Evolutionary conservation across 192 early-diverging fungal genomes (phyloP).

Genomic region (Geosiphon pyriformis): DNA sequence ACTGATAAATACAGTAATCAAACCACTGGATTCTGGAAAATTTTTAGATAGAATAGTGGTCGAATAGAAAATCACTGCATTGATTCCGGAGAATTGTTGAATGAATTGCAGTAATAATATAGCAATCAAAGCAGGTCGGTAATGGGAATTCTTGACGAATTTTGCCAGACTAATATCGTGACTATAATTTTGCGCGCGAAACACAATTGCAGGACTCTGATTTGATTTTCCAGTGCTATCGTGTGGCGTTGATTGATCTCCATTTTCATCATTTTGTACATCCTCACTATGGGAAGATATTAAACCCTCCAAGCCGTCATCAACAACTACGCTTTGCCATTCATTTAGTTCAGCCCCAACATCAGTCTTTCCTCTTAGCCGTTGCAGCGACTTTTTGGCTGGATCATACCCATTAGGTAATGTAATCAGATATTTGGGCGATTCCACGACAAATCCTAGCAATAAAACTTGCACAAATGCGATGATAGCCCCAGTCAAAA

Average conservation of each 20-base stretch:
- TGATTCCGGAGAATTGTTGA: constrained; percentile 90
- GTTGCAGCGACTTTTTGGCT: constrained; percentile 48
- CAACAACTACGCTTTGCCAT: constrained; percentile 37
- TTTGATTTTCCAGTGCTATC: background rate
- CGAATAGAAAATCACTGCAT: constrained; percentile 84
- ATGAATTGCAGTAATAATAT: constrained; percentile 66
- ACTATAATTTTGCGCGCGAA: constrained; percentile 16
- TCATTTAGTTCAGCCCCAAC: constrained; percentile 48
- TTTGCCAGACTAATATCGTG: constrained; percentile 31
- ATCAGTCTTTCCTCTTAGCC: constrained; percentile 47
- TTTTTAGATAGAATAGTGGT: constrained; percentile 62
- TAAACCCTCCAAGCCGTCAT: constrained; percentile 14
- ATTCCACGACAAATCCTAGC: constrained; percentile 74
- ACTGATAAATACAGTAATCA: constrained; percentile 76
- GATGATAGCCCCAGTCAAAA: constrained; percentile 53
- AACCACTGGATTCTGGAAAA: constrained; percentile 55
- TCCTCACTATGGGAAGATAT: constrained; percentile 1
- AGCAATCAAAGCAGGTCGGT: constrained; percentile 58
- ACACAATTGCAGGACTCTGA: constrained; percentile 8
- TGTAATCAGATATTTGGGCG: constrained; percentile 62
- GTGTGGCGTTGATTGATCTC: constrained; percentile 22
- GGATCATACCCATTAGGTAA: constrained; percentile 41
- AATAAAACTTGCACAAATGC: constrained; percentile 59
- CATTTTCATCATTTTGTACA: constrained; percentile 19
- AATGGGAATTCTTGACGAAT: constrained; percentile 43